Percentiles rank a stretch among this genome's conserved stretches.
Evolutionary conservation across 225 moss, liverwort and hornwort genomes (phyloP).

Genomic region (Physcomitrellopsis africana): DNA sequence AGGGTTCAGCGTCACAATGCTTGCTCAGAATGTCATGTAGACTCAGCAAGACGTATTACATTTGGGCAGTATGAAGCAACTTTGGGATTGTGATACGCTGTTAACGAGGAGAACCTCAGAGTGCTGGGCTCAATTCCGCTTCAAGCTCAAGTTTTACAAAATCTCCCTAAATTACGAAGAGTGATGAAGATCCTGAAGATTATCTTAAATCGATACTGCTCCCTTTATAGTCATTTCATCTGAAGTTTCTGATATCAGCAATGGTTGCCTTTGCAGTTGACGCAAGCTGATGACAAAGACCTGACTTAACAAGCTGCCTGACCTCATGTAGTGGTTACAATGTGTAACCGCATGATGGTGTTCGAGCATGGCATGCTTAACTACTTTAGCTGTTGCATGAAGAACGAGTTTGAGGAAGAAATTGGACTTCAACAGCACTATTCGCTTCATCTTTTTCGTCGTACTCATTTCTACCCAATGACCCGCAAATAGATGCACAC

Average conservation of each 20-base stretch:
- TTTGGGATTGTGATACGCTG: background rate
- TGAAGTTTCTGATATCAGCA: constrained; percentile 19
- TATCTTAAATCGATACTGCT: no score
- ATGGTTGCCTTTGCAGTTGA: background rate
- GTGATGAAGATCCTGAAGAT: background rate
- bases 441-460: background rate
- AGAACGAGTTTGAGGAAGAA: background rate
- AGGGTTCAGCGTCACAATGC: constrained; percentile 14
- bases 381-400: constrained; percentile 9
- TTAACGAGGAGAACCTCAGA: background rate
- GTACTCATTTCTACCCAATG: background rate
- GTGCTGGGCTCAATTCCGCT: constrained; percentile 2
- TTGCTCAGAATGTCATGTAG: background rate
- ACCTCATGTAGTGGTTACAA: background rate
- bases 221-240: constrained; percentile 5
- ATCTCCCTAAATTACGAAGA: background rate
- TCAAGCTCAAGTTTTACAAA: background rate
- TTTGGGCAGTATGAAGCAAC: background rate
- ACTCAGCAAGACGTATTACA: background rate
- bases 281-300: constrained; percentile 8
- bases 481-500: background rate
- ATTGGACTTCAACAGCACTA: background rate
- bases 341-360: background rate
- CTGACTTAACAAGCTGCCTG: constrained; percentile 1
- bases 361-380: constrained; percentile 2